Base-by-base conservation (phyloP, 2,329 filamentous ascomycete species). In the Stagonosporopsis vannaccii region DNA sequence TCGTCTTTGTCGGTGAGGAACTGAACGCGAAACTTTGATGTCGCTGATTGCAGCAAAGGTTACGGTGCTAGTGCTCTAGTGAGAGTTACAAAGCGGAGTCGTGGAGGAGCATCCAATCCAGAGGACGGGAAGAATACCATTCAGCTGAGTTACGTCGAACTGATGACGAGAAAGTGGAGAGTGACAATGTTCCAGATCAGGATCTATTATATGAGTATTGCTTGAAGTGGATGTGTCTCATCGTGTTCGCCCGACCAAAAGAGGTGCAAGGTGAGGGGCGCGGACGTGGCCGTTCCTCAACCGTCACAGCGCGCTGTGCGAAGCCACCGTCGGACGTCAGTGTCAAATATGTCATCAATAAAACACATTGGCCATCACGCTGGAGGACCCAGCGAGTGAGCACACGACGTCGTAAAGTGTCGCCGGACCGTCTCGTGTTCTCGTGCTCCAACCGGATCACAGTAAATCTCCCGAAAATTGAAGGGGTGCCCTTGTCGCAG, bases 231-330 rank as follows among this genome's bases (percentile, higher is more conserved):
- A 59, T 42, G 46, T 48, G 61, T 65, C 54, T 66, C 59, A 63
- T 56, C 41, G 58, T 59, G 54, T 54, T 62, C 60, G 60, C 59
- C 59, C 54, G 51, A n/a, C 41, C 28, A 47, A 41, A 48, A 25
- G n/a, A 45, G 40, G 40, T 45, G 35, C 33, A 26, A 41, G n/a
- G 19, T 22, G 23, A 46, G 56, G 51, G 42, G 26, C 46, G 26
- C 46, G 26, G 46, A 72, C 70, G 66, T 71, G 69, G 64, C 66
- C 59, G 60, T 58, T 64, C 56, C 66, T 64, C 60, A 68, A 66
- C 67, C 56, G 68, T 61, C 46, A 47, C 51, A 52, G 40, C 36
- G 28, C 45, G 46, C 28, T 41, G 41, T 26, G 37, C 12, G 20
- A 55, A 35, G 51, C 45, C 40, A 50, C 26, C 40, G 26, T 46